Percentiles rank a stretch among this genome's conserved stretches.
These are phyloP conservation scores for Ceratobasidium sp. DNA, from an alignment of 1,284 basidiomycete genomes.

Conservation along the genomic window DNA sequence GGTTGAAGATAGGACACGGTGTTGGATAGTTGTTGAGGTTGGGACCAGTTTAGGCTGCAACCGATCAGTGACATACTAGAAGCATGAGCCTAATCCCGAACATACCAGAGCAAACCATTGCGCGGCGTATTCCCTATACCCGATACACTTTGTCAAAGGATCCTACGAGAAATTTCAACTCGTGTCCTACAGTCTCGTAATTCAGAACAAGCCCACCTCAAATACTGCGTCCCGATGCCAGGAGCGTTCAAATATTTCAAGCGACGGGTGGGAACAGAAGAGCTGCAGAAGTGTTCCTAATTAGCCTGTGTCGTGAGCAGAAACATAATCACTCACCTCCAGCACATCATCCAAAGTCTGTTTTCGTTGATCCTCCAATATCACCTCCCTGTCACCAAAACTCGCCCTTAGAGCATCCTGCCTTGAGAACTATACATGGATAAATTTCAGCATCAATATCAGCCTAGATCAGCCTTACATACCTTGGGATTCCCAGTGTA, in stretches of 20 bases:
- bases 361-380: slow-evolving; percentile 56
- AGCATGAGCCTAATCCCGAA: slow-evolving; percentile 24
- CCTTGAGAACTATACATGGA: slow-evolving; percentile 21
- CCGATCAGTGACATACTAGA: slow-evolving; percentile 15
- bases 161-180: slow-evolving; percentile 59
- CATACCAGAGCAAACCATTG: slow-evolving; percentile 75
- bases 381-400: slow-evolving; percentile 42
- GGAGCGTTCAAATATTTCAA: slow-evolving; percentile 68
- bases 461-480: neutral
- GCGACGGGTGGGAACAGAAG: slow-evolving; percentile 69
- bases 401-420: slow-evolving; percentile 36
- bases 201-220: slow-evolving; percentile 61
- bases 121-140: slow-evolving; percentile 67
- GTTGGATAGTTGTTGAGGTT: slow-evolving; percentile 65
- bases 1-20: slow-evolving; percentile 71
- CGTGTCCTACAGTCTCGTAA: slow-evolving; percentile 36
- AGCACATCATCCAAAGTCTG: slow-evolving; percentile 67
- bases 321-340: slow-evolving; percentile 57
- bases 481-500: slow-evolving; percentile 41
- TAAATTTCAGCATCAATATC: neutral
- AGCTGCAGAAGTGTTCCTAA: slow-evolving; percentile 58
- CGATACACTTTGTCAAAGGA: slow-evolving; percentile 66
- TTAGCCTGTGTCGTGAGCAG: neutral
- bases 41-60: slow-evolving; percentile 70
- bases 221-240: slow-evolving; percentile 72